Evolutionary conservation across 768 basidiomycete species (phyloP), one percentile per base, ranked within the genome.

Genomic region (Hemileccinum impolitum): DNA sequence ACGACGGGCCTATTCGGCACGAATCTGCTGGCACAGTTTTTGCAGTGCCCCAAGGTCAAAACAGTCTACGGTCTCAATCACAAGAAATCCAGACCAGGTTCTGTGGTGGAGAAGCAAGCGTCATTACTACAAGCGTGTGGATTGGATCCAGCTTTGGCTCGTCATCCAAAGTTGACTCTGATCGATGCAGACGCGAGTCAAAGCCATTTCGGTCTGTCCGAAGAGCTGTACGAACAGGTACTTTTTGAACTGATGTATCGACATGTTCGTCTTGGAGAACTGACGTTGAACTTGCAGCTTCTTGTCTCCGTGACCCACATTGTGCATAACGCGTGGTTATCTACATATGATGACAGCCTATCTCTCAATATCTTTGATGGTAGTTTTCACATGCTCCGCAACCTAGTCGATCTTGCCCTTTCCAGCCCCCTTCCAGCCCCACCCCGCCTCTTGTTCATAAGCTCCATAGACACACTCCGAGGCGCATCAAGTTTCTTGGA

Each of bases 401-500:
- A 66, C 23, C 57, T 75, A 15, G 39, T 74, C 12, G 64, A 75
- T 49, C 56, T 76, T 6, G 66, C 72, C 7, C 58, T 75, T 21
- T 50, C 60, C 10, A 71, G 69, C 3, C 64, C 59, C 0, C 54
- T 62, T 30, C 38, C 46, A 0, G 23, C 4, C 43, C 68, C 34
- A 10, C 69, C 73, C 3, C 61, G 57, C 4, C 34, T 75, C 17
- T 17, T 68, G 5, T 72, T 70, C 47, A 64, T 70, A 10, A 72
- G 72, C 56, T 17, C 56, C 54, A 46, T 58, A 30, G 35, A 56
- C 39, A 35, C 18, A 23, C 3, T 56, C 23, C 52, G 41, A 38
- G 42, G 48, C 23, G 14, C 40, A 39, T 19, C 48, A 15, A 32
- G 6, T 18, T 15, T 25, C 5, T 11, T 39, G 9, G 12, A 35